phyloP scores from a whole-genome alignment of 441 rosid genomes.

The Theobroma grandiflorum region DNA sequence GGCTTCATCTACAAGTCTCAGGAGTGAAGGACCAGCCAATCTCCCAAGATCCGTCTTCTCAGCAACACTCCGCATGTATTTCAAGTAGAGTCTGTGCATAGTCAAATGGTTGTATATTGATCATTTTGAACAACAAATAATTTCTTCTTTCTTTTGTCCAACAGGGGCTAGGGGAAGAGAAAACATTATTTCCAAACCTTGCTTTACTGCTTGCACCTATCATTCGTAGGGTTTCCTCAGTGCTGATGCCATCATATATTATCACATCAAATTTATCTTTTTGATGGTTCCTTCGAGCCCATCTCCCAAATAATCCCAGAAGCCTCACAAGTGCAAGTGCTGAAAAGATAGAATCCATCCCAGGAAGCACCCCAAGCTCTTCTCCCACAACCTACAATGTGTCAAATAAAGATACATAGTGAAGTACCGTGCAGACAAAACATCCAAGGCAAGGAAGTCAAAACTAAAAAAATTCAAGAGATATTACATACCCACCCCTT shows the following conservation, averaged over 20 bases:
- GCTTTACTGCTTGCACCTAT: constrained; percentile 78
- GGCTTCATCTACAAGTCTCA: constrained; percentile 79
- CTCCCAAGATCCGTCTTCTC: constrained; percentile 96
- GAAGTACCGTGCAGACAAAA: constrained; percentile 8
- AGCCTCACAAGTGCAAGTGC: constrained; percentile 63
- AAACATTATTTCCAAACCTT: constrained; percentile 51
- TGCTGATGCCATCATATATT: constrained; percentile 72
- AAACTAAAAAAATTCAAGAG: constrained; percentile 22
- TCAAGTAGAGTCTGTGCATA: constrained; percentile 72
- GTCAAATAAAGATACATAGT: constrained; percentile 21
- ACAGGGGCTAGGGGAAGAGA: neutral
- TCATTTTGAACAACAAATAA: constrained; percentile 7
- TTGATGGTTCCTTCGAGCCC: constrained; percentile 43
- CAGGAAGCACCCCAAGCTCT: constrained; percentile 97
- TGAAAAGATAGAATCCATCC: constrained; percentile 87
- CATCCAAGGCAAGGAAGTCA: neutral
- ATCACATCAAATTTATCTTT: constrained; percentile 61
- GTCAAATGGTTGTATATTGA: constrained; percentile 22
- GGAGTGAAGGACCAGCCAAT: constrained; percentile 77
- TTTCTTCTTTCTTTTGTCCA: neutral
- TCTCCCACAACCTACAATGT: constrained; percentile 85
- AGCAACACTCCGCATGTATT: constrained; percentile 75
- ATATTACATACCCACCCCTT: constrained; percentile 86
- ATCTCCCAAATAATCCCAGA: constrained; percentile 58
- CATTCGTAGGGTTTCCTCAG: constrained; percentile 81